Base-by-base conservation (phyloP, 495 filamentous ascomycete genomes). In the Penicillium flavigenum region DNA sequence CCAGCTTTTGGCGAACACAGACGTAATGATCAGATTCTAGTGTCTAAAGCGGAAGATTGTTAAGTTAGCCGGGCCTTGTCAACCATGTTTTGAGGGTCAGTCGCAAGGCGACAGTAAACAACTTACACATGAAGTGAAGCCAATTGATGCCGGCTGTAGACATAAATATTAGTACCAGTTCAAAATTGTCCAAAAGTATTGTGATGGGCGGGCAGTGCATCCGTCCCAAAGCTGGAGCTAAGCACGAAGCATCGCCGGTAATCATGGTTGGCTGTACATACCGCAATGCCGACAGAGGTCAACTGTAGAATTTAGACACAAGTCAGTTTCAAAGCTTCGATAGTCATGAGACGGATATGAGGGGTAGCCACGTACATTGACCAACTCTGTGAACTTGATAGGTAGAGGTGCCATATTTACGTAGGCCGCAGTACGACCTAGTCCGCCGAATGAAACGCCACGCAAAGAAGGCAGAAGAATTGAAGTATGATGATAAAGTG, bases 111-210 rank as follows among this genome's bases (percentile, higher is more conserved):
- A 47, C 53, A 26, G 29, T 14, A 38, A 5, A 41, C 50, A 44
- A 79, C 92, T 84, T 82, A 98, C 92, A 79, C 93, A 97, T 74
- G 88, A 88, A 72, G 95, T 96, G 81, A 98, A 99, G 66, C 91
- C 89, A 82, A 99, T 96, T 56, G 93, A 89, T 54, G 79, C 69
- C 73, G 81, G 83, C 89, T 92, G 65, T 66, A 61, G 48, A 7
- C 39, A 43, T 48, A 29, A 51, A 68, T 47, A 74, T 82, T 63
- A 84, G 82, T 65, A 67, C 62, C 50, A 60, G 50, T 29, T 52
- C 51, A 46, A 56, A 48, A 49, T 34, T 36, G 48, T 61, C 12
- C 34, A 51, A 59, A 39, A 31, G 58, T 54, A 17, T 31, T 42
- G 49, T 58, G 31, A 49, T 51, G 41, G 47, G 65, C 56, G 54